These are phyloP conservation scores for Hypoxylon sp. DNA, from an alignment of 2,329 filamentous ascomycete genomes.

Conservation along the genomic window DNA sequence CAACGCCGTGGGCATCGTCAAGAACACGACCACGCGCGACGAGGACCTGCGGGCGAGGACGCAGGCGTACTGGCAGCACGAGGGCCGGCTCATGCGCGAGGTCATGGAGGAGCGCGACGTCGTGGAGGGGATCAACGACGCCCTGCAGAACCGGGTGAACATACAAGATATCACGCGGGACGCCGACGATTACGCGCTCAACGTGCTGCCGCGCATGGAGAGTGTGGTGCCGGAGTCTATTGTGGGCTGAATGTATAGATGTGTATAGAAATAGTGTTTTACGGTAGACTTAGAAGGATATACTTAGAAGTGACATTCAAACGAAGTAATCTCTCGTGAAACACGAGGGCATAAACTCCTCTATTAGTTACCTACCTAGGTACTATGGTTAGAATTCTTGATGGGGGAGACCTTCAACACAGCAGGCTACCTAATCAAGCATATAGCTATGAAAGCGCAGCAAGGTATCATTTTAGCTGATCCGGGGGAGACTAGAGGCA, in stretches of 20 bases:
- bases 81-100: slow-evolving; percentile 77
- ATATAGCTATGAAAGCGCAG: background rate
- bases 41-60: slow-evolving; percentile 73
- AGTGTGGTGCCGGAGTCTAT: slow-evolving; percentile 31
- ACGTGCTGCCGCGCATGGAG: slow-evolving; percentile 55
- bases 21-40: slow-evolving; percentile 84
- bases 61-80: slow-evolving; percentile 83
- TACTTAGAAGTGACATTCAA: background rate
- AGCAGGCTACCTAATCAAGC: background rate
- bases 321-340: background rate
- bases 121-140: slow-evolving; percentile 76
- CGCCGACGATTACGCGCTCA: slow-evolving; percentile 70
- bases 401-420: background rate
- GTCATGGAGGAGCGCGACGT: slow-evolving; percentile 85
- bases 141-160: slow-evolving; percentile 72
- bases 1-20: slow-evolving; percentile 77
- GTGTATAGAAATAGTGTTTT: background rate
- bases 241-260: slow-evolving; percentile 24
- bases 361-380: too few relatives aligned
- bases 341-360: background rate
- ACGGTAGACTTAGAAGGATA: background rate
- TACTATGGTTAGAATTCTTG: background rate
- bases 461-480: background rate
- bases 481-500: background rate
- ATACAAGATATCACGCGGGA: slow-evolving; percentile 70